These are phyloP conservation scores for Talaromyces rugulosus DNA, from an alignment of 2,329 filamentous ascomycete species.

Conservation along the genomic window DNA sequence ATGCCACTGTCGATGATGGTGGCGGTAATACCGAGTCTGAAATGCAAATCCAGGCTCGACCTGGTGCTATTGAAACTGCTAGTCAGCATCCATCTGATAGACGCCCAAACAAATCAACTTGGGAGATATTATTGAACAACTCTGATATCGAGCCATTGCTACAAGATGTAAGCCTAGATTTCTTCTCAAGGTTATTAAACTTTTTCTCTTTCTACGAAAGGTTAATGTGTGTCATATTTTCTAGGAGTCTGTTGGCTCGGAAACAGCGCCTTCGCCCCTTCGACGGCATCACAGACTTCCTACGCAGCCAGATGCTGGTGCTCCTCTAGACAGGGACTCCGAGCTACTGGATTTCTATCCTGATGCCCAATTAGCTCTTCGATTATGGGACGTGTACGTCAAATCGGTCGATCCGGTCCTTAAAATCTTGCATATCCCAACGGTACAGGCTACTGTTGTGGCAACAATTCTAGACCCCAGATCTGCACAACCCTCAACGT, in stretches of 20 bases:
- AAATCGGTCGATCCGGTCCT: slow-evolving; percentile 18
- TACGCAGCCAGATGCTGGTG: not conserved
- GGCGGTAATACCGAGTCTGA: not conserved
- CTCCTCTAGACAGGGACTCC: not conserved
- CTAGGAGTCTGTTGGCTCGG: not conserved
- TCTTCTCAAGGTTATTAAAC: not conserved
- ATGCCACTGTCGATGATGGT: not conserved
- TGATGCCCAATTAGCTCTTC: slow-evolving; percentile 16
- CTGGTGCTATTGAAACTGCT: not conserved
- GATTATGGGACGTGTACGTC: slow-evolving; percentile 17
- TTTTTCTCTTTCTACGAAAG: not conserved
- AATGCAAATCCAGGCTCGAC: not conserved
- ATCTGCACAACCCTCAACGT: slow-evolving; percentile 22
- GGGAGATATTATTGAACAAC: slow-evolving; percentile 15
- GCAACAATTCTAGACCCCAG: slow-evolving; percentile 27
- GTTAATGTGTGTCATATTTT: not conserved
- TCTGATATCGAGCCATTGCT: slow-evolving; percentile 7
- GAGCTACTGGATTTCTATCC: slow-evolving; percentile 15
- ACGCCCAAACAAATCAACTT: slow-evolving; percentile 8
- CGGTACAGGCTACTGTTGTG: slow-evolving; percentile 16
- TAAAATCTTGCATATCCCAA: slow-evolving; percentile 20
- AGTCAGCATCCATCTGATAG: not conserved
- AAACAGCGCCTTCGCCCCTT: slow-evolving; percentile 1
- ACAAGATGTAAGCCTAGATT: slow-evolving; percentile 6
- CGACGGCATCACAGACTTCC: not conserved